Conservation (phyloP, 176 grass and related monocot genomes). For the Avena atlantica region DNA sequence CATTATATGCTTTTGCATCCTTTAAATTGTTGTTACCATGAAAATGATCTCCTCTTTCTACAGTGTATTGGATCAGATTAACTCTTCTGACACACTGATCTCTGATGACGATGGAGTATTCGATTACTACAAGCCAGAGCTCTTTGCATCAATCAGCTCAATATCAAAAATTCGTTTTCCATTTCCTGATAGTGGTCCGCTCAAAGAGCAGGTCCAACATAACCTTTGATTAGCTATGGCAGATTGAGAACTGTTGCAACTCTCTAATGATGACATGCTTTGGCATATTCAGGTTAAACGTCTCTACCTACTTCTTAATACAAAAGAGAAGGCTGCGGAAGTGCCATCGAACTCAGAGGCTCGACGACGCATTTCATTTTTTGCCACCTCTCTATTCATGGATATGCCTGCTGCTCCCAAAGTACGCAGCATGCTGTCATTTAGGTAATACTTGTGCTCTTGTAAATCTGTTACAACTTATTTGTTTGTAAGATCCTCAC, state of each 20-base stretch:
- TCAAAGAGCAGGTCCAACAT: conserved; percentile 77
- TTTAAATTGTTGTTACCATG: conserved; percentile 31
- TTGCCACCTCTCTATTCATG: conserved; percentile 96
- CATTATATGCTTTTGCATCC: conserved; percentile 15
- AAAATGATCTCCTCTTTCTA: conserved; percentile 36
- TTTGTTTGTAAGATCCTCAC: neutral
- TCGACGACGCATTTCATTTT: conserved; percentile 81
- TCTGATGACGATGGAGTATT: conserved; percentile 55
- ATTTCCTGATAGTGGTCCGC: conserved; percentile 53
- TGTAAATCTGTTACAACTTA: neutral
- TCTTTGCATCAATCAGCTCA: conserved; percentile 72
- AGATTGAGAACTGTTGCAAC: conserved; percentile 21
- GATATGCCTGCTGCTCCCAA: conserved; percentile 88
- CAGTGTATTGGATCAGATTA: conserved; percentile 78
- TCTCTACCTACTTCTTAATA: conserved; percentile 74
- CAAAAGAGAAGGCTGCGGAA: conserved; percentile 82
- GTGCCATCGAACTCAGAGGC: conserved; percentile 90
- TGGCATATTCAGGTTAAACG: conserved; percentile 77
- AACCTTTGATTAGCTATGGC: conserved; percentile 35
- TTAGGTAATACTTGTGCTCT: conserved; percentile 65
- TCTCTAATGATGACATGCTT: conserved; percentile 20
- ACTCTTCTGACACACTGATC: conserved; percentile 53
- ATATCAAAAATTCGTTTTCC: conserved; percentile 64
- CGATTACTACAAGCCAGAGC: conserved; percentile 64
- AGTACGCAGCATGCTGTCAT: conserved; percentile 91